phyloP scores from a whole-genome alignment of 192 early-diverging fungal genomes.

The Umbelopsis sp. region DNA sequence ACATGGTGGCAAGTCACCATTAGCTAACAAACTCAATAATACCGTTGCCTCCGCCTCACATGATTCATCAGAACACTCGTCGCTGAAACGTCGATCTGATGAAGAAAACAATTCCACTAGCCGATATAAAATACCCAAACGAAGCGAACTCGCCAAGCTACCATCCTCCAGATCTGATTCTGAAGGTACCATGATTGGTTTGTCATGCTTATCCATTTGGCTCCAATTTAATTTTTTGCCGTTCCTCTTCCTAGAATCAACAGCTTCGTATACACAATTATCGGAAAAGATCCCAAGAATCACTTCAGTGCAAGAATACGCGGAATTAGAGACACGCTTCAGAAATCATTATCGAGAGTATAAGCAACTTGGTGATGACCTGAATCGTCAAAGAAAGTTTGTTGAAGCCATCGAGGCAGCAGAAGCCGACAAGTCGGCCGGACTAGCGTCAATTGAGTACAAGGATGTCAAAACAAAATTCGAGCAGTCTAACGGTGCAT shows the following conservation, averaged over 20 bases:
- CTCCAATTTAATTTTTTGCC: not conserved
- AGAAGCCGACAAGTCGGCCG: not conserved
- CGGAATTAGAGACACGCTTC: not conserved
- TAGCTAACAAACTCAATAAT: not conserved
- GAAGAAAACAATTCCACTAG: not conserved
- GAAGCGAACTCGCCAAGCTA: not conserved
- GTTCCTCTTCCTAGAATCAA: not conserved
- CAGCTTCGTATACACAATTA: not conserved
- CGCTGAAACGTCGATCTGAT: constrained; percentile 1
- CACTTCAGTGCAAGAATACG: constrained; percentile 2
- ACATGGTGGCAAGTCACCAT: constrained; percentile 17
- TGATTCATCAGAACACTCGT: not conserved
- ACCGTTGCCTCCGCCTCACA: not conserved
- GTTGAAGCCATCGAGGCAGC: not conserved
- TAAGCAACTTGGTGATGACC: not conserved
- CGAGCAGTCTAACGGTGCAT: not conserved
- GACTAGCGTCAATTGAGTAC: not conserved
- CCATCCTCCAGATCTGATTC: constrained; percentile 3
- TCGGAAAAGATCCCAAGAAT: not conserved
- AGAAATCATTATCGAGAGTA: constrained; percentile 19
- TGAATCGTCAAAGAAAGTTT: constrained; percentile 5
- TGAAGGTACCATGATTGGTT: too few species aligned
- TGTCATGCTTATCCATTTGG: too few species aligned
- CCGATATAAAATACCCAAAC: constrained; percentile 14
- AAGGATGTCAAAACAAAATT: constrained; percentile 2